phyloP scores from a whole-genome alignment of 1,139 yeast species.

The Spencermartinsiella ligniputridi region DNA sequence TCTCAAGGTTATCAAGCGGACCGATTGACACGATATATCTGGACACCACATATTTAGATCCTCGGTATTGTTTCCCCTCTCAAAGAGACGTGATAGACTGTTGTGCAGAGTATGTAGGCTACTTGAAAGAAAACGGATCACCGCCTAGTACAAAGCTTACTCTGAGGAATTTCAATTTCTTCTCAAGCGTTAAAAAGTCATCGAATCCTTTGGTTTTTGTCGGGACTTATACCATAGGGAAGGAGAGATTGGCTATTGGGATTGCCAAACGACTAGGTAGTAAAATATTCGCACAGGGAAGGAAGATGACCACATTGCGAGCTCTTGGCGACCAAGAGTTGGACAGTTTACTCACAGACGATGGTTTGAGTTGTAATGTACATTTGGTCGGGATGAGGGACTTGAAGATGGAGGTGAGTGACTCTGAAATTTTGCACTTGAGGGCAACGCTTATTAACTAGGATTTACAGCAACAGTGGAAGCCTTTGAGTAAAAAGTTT shows the following conservation, averaged over 20 bases:
- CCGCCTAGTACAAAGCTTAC: constrained; percentile 17
- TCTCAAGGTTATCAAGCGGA: constrained; percentile 12
- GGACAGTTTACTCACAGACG: constrained; percentile 36
- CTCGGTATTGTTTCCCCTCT: constrained; percentile 69
- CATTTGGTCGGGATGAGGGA: constrained; percentile 66
- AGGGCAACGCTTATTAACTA: background rate
- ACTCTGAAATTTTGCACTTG: background rate
- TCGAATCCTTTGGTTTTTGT: constrained; percentile 51
- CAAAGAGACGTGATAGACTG: constrained; percentile 63
- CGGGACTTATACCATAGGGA: constrained; percentile 93
- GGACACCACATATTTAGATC: constrained; percentile 85
- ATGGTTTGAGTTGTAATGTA: constrained; percentile 51
- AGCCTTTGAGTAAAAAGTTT: constrained; percentile 21
- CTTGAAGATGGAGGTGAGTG: constrained; percentile 35
- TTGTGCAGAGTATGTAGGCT: constrained; percentile 52
- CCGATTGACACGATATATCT: constrained; percentile 58
- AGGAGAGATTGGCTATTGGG: constrained; percentile 73
- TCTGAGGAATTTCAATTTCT: constrained; percentile 19
- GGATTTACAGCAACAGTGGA: constrained; percentile 25
- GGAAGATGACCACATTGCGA: constrained; percentile 46
- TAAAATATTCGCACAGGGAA: constrained; percentile 48
- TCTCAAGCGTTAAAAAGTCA: constrained; percentile 8
- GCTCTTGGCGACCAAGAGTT: constrained; percentile 40
- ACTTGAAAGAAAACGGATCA: constrained; percentile 32
- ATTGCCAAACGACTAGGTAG: constrained; percentile 54